Evolutionary conservation across 1,284 basidiomycete genomes (phyloP).

Genomic region (Cutaneotrichosporon sp.): DNA sequence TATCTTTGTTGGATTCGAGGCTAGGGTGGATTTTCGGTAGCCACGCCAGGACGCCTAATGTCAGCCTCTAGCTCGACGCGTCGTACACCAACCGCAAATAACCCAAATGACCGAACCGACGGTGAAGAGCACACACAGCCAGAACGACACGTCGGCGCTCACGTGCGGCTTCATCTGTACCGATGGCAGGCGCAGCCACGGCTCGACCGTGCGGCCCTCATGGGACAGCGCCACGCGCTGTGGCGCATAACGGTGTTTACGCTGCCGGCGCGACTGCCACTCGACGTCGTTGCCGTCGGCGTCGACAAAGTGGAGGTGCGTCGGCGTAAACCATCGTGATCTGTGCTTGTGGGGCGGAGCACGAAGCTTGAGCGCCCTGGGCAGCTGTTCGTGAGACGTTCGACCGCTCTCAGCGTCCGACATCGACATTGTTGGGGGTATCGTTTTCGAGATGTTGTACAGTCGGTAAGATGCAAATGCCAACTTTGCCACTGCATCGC

Average conservation of each 20-base stretch:
- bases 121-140: constrained; percentile 42
- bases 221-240: neutral
- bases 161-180: constrained; percentile 26
- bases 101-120: constrained; percentile 54
- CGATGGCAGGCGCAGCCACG: constrained; percentile 6
- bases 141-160: constrained; percentile 31
- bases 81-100: constrained; percentile 48
- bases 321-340: neutral
- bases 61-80: neutral
- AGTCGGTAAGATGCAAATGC: too few species aligned
- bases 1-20: constrained; percentile 39
- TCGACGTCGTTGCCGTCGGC: constrained; percentile 1
- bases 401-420: too few species aligned
- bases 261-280: constrained; percentile 8
- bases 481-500: too few species aligned
- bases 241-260: neutral
- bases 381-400: too few species aligned
- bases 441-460: too few species aligned
- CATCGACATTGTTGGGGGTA: too few species aligned
- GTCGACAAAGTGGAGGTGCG: constrained; percentile 1
- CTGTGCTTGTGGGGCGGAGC: neutral
- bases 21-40: constrained; percentile 47
- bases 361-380: too few species aligned
- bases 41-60: constrained; percentile 52
- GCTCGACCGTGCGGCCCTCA: neutral